Evolutionary conservation across 2,329 filamentous ascomycete genomes (phyloP), one percentile per base, ranked within the genome.

Genomic region (Pseudogymnoascus sp.): DNA sequence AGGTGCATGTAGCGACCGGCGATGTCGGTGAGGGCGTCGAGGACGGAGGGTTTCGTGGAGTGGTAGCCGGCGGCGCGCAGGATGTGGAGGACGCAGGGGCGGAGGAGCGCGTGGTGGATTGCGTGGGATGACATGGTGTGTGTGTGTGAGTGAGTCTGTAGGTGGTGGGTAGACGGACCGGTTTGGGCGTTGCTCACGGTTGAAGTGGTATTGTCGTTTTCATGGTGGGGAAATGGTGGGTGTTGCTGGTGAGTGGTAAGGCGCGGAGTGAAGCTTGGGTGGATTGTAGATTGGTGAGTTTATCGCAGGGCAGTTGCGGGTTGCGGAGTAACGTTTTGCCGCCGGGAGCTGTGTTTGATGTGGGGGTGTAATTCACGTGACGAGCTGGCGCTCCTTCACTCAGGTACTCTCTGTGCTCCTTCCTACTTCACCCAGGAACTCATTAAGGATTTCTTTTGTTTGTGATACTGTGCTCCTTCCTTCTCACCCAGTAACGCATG

Each of bases 1-100:
- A 90, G 78, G 21, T 85, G 78, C 64, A 97, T 78, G 75, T 97
- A 96, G 67, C 90, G 86, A 47, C 88, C 89, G 0, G 91, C 87
- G 6, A 97, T 82, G 75, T 97, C 92, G 12, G 91, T 90, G n/a
- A 97, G 75, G 8, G 90, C 87, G 76, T 97, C 92, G 63, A 97
- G 80, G 5, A 95, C 92, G 3, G 88, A 88, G 1, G 91, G 87
- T 62, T 86, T 86, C 60, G 91, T 90, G 44, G 88, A 82, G 74
- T 95, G 90, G 77, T 95, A 97, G 73, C 93, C 93, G 23, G 91
- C 88, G 31, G 92, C 91, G 72, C 93, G 91, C 61, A 97, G 85
- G 70, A 96, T 93, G 76, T 97, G 92, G 64, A 97, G 85, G 65
- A 97, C 85, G 59, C 88, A 87, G 1, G 93, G 93, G 44, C 92